Evolutionary conservation across 1,139 yeast species (phyloP).

Genomic region (Hyphopichia wangnamkhiaoensis): DNA sequence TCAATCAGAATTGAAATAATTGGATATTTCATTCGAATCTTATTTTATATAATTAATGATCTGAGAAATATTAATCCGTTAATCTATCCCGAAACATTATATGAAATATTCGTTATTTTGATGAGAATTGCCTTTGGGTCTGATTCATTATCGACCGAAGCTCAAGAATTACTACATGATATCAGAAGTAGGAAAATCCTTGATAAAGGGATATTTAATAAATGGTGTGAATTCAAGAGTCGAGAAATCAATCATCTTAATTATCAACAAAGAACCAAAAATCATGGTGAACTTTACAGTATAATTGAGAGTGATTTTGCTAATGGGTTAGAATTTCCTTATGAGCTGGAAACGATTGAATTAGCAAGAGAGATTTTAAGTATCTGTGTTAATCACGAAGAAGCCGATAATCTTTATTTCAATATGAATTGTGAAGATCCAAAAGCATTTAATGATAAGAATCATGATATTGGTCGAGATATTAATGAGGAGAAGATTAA

Average conservation of each 20-base stretch:
- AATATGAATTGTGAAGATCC: slow-evolving; percentile 54
- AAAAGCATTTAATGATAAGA: not conserved
- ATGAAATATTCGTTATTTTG: slow-evolving; percentile 52
- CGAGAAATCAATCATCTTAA: slow-evolving; percentile 38
- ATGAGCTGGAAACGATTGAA: slow-evolving; percentile 65
- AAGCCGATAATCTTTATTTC: slow-evolving; percentile 72
- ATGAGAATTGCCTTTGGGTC: slow-evolving; percentile 61
- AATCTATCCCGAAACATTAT: slow-evolving; percentile 44
- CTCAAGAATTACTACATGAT: slow-evolving; percentile 30
- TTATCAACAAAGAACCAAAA: not conserved
- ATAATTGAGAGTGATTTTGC: slow-evolving; percentile 43
- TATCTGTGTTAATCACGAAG: slow-evolving; percentile 69
- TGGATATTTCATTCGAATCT: slow-evolving; percentile 32
- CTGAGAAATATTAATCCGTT: slow-evolving; percentile 31
- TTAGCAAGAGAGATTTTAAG: slow-evolving; percentile 73
- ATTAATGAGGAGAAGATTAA: not conserved
- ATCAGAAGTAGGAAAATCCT: slow-evolving; percentile 26
- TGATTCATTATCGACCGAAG: slow-evolving; percentile 38
- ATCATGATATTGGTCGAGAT: not conserved
- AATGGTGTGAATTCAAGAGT: slow-evolving; percentile 42
- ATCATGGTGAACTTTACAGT: slow-evolving; percentile 16
- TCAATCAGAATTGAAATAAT: slow-evolving; percentile 45
- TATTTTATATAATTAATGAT: slow-evolving; percentile 36
- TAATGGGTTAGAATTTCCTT: slow-evolving; percentile 64
- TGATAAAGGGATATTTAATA: slow-evolving; percentile 37